Evolutionary conservation across 2,329 filamentous ascomycete species (phyloP), one percentile per base, ranked within the genome.

Genomic region (Aschersonia sp.): DNA sequence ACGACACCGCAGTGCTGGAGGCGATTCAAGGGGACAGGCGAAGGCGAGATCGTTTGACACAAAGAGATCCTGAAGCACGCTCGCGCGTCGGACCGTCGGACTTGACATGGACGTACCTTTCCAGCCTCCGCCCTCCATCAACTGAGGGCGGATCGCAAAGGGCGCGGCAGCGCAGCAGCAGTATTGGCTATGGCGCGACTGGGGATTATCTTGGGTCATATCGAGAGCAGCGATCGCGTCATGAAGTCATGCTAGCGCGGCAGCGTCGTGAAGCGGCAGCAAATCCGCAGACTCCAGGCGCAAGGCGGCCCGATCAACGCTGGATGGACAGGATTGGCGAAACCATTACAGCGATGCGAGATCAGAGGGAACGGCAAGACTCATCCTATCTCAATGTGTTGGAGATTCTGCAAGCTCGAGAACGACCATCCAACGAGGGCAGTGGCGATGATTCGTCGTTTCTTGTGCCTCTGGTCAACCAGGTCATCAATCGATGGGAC

Each of bases 1-100:
- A 76, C 45, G 78, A 81, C 53, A 73, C 72, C 2, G 60, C 72
- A 43, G 73, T 79, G 1, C 60, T 80, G 4, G 75, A 79, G 50
- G 75, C 75, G 3, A 66, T 78, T 31, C 71, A 76, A 51, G 67
- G 68, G 32, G 70, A 75, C 46, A 71, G 76, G 35, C 68, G 73
- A 30, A 68, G 72, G 14, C 66, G 71, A 42, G 73, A 76, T 47
- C 60, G 71, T 57, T 50, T 58, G 45, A 53, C 55, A 43, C 55
- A 62, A 30, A 56, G 55, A 42, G 57, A 53, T 58, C 50, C 49
- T 45, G 55, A 56, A 47, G 47, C 60, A 53, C 51, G 53, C 43
- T 48, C 54, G 51, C 52, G 48, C 46, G 44, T 49, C 47, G 44
- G 43, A 31, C 49, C 52, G 33, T 40, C 51, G 5, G 54, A 57